Base-by-base conservation (phyloP, 495 filamentous ascomycete genomes). In the Staphylotrichum longicolle region DNA sequence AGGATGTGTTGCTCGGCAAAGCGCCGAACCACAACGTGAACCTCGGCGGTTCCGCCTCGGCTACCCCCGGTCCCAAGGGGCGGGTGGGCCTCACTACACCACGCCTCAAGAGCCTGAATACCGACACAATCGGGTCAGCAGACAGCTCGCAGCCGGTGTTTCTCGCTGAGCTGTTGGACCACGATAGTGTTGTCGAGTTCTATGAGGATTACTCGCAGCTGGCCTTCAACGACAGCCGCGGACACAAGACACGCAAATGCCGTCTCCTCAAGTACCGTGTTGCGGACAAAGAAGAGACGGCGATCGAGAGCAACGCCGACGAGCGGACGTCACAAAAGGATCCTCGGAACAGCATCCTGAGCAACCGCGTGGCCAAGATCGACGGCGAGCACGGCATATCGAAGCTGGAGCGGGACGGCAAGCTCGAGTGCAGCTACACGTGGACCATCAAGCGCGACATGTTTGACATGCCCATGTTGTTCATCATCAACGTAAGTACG, bases 391-490 rank as follows among this genome's bases (percentile, higher is more conserved):
- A 87, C 63, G 90, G 85, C 1, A 89, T 94, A 54, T 83, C 85
- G 44, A 79, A 91, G 48, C 86, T 91, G 1, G 87, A 88, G 72
- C 88, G 86, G 70, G 91, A 96, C 63, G 94, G 93, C 61, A 93
- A 91, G 74, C 87, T 98, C 52, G 90, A 96, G 69, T 96, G 92
- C 78, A 91, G 86, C 67, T 95, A 92, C 75, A 93, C 89, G 78
- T 98, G 94, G 93, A 91, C 90, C 63, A 91, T 98, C 59, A 94
- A 93, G 80, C 81, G 94, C 62, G 94, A 98, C 74, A 90, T 94
- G 49, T 98, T 98, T 77, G 94, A 97, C 74, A 96, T 98, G 73
- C 94, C 94, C 34, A 97, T 96, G 92, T 76, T 98, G 73, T 94
- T 97, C 75, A 86, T 96, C 68, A 92, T 96, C 78, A 96, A 96